phyloP scores from a whole-genome alignment of 805 yeast species.

The Suhomyces pyralidae region DNA sequence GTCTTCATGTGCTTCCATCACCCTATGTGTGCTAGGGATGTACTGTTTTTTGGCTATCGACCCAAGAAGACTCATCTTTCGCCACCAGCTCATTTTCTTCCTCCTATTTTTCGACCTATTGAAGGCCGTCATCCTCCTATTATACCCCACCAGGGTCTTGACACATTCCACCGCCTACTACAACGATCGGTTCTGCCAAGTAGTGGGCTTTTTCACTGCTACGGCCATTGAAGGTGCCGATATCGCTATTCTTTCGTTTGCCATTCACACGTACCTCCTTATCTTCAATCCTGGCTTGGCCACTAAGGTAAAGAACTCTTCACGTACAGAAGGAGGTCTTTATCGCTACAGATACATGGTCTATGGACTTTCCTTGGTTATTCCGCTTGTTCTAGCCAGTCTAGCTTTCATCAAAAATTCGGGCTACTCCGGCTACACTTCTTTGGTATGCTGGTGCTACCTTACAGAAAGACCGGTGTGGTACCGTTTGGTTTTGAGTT shows the following conservation, averaged over 20 bases:
- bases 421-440: slow-evolving; percentile 48
- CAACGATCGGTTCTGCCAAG: slow-evolving; percentile 52
- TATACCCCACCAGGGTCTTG: slow-evolving; percentile 64
- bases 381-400: slow-evolving; percentile 68
- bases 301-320: slow-evolving; percentile 40
- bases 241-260: slow-evolving; percentile 75
- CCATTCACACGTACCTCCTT: slow-evolving; percentile 73
- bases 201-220: slow-evolving; percentile 79
- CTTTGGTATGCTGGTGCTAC: slow-evolving; percentile 75
- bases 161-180: slow-evolving; percentile 43
- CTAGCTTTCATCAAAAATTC: slow-evolving; percentile 58
- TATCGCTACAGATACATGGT: slow-evolving; percentile 55
- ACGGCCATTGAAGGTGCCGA: slow-evolving; percentile 84
- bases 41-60: slow-evolving; percentile 63
- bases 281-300: slow-evolving; percentile 59
- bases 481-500: slow-evolving; percentile 70
- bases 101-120: slow-evolving; percentile 70
- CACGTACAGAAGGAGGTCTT: slow-evolving; percentile 66
- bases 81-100: slow-evolving; percentile 68
- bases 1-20: slow-evolving; percentile 38
- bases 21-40: slow-evolving; percentile 55
- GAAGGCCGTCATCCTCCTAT: slow-evolving; percentile 64
- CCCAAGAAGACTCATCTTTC: slow-evolving; percentile 57
- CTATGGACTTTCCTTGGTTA: slow-evolving; percentile 52
- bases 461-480: slow-evolving; percentile 69